Conservation (phyloP, 2,329 filamentous ascomycete genomes). For the Paraphaeosphaeria minitans region DNA sequence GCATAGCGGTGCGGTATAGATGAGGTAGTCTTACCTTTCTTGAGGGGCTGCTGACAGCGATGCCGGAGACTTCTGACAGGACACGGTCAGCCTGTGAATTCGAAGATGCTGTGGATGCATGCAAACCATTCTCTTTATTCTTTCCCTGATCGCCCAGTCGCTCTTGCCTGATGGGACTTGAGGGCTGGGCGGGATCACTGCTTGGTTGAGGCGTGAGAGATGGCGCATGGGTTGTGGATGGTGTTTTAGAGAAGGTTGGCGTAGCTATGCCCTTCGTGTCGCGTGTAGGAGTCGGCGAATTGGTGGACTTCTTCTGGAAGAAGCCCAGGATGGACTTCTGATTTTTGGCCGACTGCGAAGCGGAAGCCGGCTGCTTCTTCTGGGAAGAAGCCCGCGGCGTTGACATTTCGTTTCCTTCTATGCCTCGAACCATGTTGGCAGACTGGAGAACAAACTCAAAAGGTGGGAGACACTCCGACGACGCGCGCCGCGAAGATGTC, state of each 20-base stretch:
- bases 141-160: slow-evolving; percentile 52
- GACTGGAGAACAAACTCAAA: background rate
- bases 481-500: slow-evolving; percentile 6
- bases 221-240: slow-evolving; percentile 40
- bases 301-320: slow-evolving; percentile 68
- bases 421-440: slow-evolving; percentile 47
- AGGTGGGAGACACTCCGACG: background rate
- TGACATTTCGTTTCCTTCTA: slow-evolving; percentile 55
- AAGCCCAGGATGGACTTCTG: slow-evolving; percentile 79
- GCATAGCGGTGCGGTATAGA: slow-evolving; percentile 14
- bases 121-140: slow-evolving; percentile 60
- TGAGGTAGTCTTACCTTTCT: slow-evolving; percentile 66
- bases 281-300: slow-evolving; percentile 51
- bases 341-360: slow-evolving; percentile 60
- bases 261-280: slow-evolving; percentile 32
- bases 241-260: slow-evolving; percentile 35
- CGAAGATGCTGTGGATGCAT: slow-evolving; percentile 46
- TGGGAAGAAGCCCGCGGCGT: slow-evolving; percentile 50
- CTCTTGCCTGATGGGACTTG: slow-evolving; percentile 71
- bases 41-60: slow-evolving; percentile 71
- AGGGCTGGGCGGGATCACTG: slow-evolving; percentile 73
- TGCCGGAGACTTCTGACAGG: slow-evolving; percentile 50
- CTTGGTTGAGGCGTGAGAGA: slow-evolving; percentile 75
- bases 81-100: slow-evolving; percentile 45
- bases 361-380: slow-evolving; percentile 53